Base-by-base conservation (phyloP, 768 basidiomycete species). In the Rhodotorula toruloides region DNA sequence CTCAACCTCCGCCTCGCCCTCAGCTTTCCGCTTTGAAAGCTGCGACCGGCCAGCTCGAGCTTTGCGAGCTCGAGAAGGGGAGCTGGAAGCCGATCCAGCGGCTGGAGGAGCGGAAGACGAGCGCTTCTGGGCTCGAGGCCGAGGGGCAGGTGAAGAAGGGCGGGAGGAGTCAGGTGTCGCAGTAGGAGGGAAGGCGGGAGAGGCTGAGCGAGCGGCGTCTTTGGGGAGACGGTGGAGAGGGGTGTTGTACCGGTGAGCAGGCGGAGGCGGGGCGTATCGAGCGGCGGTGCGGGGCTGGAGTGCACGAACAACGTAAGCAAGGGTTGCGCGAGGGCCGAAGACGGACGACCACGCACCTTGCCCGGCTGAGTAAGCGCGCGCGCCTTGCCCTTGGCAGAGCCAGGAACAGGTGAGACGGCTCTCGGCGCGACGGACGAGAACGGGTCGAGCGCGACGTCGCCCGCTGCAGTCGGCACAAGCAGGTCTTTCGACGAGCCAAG, bases 361-460 rank as follows among this genome's bases (percentile, higher is more conserved):
- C 37, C 61, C 9, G 42, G 29, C 16, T 46, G 63, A 8, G 42
- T 42, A 6, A 46, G 52, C 19, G 67, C 67, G 22, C 58, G 58
- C 7, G 53, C 61, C 22, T 68, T 68, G 48, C 67, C 67, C 31
- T 68, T 68, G 39, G 52, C 36, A 21, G 67, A 68, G 17, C 56
- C 34, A 2, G 49, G 42, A 2, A 46, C 22, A 13, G 62, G 54
- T n/a, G 67, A 68, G n/a, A 57, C 48, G 13, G 67, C 58, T 5
- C 67, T 52, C 10, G 67, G 67, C 2, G 67, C 67, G 2, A n/a
- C 46, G 0, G 67, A 50, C 21, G 67, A 58, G 62, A 68, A 68
- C 14, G 67, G 67, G 48, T 68, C 67, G 36, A 13, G 3, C 40
- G 36, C 25, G 14, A 22, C 40, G 21, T 10, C 16, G 13, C 12